A percentile compares a stretch with the other conserved stretches of the same genome.
Evolutionary conservation across 257 asterid genomes (phyloP).

Genomic region (Nicotiana obtusifolia): DNA sequence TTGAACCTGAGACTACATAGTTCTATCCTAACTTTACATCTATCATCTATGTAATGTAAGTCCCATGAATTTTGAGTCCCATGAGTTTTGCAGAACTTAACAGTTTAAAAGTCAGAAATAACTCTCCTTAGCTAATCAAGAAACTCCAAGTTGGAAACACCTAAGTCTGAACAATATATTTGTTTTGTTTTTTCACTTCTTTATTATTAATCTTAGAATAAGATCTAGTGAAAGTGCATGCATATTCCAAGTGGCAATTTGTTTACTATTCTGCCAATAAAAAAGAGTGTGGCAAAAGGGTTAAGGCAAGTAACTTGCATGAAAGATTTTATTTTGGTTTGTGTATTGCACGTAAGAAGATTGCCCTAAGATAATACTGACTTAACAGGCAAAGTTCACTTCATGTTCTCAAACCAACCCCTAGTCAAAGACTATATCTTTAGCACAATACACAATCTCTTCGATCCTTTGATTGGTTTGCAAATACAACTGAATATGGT

Average conservation of each 20-base stretch:
- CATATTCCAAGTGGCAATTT: neutral
- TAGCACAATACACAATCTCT: neutral
- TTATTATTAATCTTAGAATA: neutral
- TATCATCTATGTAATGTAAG: neutral
- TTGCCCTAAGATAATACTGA: neutral
- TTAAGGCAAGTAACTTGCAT: constrained; percentile 12
- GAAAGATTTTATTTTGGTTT: constrained; percentile 5
- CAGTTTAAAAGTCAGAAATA: neutral
- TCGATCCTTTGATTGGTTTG: neutral
- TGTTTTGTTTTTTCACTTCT: neutral
- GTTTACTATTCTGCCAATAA: neutral
- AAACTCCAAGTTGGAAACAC: neutral
- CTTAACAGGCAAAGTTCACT: neutral
- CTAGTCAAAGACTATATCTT: neutral
- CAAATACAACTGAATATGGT: neutral
- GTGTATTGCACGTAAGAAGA: constrained; percentile 27
- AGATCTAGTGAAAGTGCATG: neutral
- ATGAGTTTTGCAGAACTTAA: neutral
- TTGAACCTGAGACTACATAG: too few species aligned
- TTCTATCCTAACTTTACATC: neutral
- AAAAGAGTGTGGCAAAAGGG: neutral
- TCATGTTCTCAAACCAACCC: neutral
- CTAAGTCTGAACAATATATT: neutral
- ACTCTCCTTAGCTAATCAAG: too few species aligned
- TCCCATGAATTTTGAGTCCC: neutral